Conservation (phyloP, 306 rosid species). For the Spatholobus suberectus region DNA sequence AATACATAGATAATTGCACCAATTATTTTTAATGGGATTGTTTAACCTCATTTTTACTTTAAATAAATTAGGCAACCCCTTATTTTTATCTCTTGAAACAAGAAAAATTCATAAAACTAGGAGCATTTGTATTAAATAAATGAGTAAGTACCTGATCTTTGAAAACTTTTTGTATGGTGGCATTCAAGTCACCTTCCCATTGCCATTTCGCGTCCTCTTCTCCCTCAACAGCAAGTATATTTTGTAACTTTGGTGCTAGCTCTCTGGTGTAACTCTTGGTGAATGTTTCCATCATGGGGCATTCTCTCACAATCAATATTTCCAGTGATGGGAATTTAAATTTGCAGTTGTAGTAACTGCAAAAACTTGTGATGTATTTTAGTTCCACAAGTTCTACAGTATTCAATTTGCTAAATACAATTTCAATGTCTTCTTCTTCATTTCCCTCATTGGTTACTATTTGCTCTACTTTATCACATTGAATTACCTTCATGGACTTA, state of each 20-base stretch:
- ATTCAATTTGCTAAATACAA: constrained; percentile 4
- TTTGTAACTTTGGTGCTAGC: constrained; percentile 26
- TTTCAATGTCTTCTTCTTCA: background rate
- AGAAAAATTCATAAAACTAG: background rate
- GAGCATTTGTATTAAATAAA: background rate
- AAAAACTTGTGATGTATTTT: background rate
- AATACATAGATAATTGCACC: too few species aligned
- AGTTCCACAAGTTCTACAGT: constrained; percentile 1
- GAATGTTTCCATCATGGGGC: background rate
- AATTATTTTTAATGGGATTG: too few species aligned
- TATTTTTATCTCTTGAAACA: too few species aligned
- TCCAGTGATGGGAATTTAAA: constrained; percentile 29
- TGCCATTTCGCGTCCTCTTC: background rate
- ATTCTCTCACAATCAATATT: background rate
- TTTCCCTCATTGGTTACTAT: background rate
- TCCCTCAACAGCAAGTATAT: background rate
- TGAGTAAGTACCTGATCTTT: constrained; percentile 1
- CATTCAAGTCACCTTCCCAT: constrained; percentile 30
- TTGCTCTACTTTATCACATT: background rate
- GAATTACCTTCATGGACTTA: background rate
- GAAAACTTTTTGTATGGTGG: constrained; percentile 5
- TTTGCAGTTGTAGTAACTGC: background rate
- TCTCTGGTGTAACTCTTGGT: background rate
- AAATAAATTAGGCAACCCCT: too few species aligned
- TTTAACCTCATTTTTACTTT: too few species aligned